These are phyloP conservation scores for Kluyveromyces dobzhanskii DNA, from an alignment of 805 yeast genomes.

Conservation along the genomic window DNA sequence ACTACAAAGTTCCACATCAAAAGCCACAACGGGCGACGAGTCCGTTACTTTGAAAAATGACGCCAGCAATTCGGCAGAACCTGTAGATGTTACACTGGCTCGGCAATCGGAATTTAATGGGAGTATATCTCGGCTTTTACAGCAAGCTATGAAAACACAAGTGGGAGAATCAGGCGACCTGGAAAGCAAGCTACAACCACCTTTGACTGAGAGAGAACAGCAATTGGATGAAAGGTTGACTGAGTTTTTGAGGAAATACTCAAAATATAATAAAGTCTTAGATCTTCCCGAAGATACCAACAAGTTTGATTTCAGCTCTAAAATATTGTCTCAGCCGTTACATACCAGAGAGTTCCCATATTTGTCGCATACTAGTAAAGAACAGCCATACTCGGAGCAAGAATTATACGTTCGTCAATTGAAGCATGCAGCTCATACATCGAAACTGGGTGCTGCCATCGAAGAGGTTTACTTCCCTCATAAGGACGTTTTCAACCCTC, in stretches of 20 bases:
- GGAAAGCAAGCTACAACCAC: slow-evolving; percentile 9
- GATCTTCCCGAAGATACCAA: slow-evolving; percentile 11
- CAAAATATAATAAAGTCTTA: slow-evolving; percentile 14
- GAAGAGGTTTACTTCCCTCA: slow-evolving; percentile 62
- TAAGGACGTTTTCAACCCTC: slow-evolving; percentile 54
- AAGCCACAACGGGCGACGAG: neutral
- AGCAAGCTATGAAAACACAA: slow-evolving; percentile 12
- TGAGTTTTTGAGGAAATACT: slow-evolving; percentile 21
- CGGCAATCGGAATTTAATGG: slow-evolving; percentile 24
- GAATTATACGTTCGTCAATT: slow-evolving; percentile 71
- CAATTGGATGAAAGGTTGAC: slow-evolving; percentile 26
- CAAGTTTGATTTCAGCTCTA: slow-evolving; percentile 3
- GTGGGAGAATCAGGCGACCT: slow-evolving; percentile 12
- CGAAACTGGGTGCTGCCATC: slow-evolving; percentile 55
- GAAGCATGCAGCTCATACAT: slow-evolving; percentile 47
- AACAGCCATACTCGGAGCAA: slow-evolving; percentile 63
- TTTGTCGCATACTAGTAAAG: slow-evolving; percentile 49
- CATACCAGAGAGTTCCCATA: slow-evolving; percentile 38
- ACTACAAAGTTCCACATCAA: neutral
- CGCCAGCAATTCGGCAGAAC: neutral
- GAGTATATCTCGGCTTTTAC: slow-evolving; percentile 15
- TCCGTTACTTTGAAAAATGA: slow-evolving; percentile 2
- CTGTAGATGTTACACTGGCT: slow-evolving; percentile 13
- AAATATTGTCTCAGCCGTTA: slow-evolving; percentile 1
- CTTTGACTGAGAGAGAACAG: slow-evolving; percentile 20